Conservation (phyloP, 176 grass and related monocot genomes). For the Aegilops longissima region DNA sequence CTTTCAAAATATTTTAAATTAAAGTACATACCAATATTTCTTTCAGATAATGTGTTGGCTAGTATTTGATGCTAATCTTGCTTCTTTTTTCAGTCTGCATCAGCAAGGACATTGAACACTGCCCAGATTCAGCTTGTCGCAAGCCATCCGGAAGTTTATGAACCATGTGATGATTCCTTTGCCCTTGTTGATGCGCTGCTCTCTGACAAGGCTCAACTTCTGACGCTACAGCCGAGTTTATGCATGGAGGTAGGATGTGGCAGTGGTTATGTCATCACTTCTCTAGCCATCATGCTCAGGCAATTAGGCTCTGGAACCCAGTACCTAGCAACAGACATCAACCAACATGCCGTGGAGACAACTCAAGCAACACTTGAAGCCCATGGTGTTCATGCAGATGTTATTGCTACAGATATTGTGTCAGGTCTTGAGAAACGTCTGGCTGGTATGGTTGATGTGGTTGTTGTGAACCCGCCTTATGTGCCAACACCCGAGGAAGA, state of each 20-base stretch:
- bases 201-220: slow-evolving; percentile 66
- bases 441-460: slow-evolving; percentile 69
- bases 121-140: slow-evolving; percentile 80
- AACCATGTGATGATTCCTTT: slow-evolving; percentile 95
- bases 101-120: slow-evolving; percentile 56
- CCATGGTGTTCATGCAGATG: slow-evolving; percentile 77
- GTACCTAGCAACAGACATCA: slow-evolving; percentile 92
- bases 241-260: slow-evolving; percentile 89
- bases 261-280: slow-evolving; percentile 90
- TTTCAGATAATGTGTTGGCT: background rate
- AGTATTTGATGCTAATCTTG: background rate
- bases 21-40: background rate
- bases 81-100: slow-evolving; percentile 34
- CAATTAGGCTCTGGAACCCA: slow-evolving; percentile 60
- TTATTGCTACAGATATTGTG: slow-evolving; percentile 72
- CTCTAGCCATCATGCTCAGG: slow-evolving; percentile 84
- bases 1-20: background rate
- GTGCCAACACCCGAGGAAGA: slow-evolving; percentile 93
- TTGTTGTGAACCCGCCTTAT: slow-evolving; percentile 92
- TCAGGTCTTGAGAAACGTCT: slow-evolving; percentile 75
- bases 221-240: slow-evolving; percentile 62
- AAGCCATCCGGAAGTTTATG: slow-evolving; percentile 84
- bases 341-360: slow-evolving; percentile 66
- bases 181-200: slow-evolving; percentile 90
- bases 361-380: slow-evolving; percentile 74